Percentiles rank a stretch among this genome's conserved stretches.
Conservation (phyloP, 108 stramenopile species). For the Nitzschia sp. region DNA sequence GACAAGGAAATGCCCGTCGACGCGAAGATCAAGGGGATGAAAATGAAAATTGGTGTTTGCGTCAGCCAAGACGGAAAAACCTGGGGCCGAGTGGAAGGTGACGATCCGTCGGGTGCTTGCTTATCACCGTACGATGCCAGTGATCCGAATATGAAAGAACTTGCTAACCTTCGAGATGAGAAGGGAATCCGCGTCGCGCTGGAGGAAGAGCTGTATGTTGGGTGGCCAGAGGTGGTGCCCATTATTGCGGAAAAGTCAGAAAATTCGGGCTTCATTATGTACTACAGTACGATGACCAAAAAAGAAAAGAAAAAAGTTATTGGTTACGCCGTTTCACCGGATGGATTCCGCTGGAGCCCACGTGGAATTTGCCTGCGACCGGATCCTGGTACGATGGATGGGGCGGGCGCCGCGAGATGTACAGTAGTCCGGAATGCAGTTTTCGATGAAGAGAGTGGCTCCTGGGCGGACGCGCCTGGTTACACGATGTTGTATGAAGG, state of each 20-base stretch:
- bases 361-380: constrained; percentile 68
- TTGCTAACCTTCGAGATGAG: constrained; percentile 48
- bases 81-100: constrained; percentile 87
- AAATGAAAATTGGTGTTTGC: constrained; percentile 87
- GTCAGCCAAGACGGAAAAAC: constrained; percentile 90
- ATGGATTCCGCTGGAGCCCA: constrained; percentile 88
- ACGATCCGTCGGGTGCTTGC: constrained; percentile 80
- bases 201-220: constrained; percentile 87
- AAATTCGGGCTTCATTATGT: constrained; percentile 85
- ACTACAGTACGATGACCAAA: constrained; percentile 89
- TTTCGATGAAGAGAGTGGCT: constrained; percentile 40
- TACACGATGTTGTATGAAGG: constrained; percentile 85
- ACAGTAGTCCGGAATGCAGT: constrained; percentile 67
- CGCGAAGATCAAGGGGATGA: constrained; percentile 85
- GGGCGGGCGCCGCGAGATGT: constrained; percentile 78
- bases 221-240: constrained; percentile 89
- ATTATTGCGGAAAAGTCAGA: constrained; percentile 35
- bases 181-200: constrained; percentile 39
- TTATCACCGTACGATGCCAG: constrained; percentile 63
- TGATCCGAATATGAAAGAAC: constrained; percentile 48
- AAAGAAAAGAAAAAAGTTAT: constrained; percentile 79
- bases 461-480: constrained; percentile 54
- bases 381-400: constrained; percentile 64
- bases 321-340: constrained; percentile 70
- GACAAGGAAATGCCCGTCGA: constrained; percentile 38